Base-by-base conservation (phyloP, 257 asterid species). In the Capsicum pubescens region DNA sequence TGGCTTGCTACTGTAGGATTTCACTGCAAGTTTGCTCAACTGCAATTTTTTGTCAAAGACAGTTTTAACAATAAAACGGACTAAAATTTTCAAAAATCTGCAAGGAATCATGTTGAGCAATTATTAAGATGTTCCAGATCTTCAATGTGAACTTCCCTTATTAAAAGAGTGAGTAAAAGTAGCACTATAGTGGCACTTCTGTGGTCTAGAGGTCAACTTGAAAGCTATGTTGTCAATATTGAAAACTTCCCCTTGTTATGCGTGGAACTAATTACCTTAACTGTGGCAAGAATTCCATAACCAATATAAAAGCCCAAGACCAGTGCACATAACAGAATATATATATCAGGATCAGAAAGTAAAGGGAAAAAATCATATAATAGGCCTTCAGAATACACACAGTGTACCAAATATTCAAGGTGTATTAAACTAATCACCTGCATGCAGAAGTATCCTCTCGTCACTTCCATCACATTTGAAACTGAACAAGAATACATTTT, bases 381-480 rank as follows among this genome's bases (percentile, higher is more conserved):
- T 48, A 26, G 39, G 60, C 60, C 60, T 7, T 12, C 54, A 15
- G 54, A 48, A 10, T 46, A 74, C 80, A 72, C 80, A 48, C 12
- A 52, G 50, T 16, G 21, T 74, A 13, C 26, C 81, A 21, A 52
- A 2, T 76, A 52, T 13, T 54, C 9, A 76, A 76, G 63, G 81
- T 54, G 63, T 76, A 76, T 26, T 76, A 26, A 26, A 8, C 26
- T 26, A 76, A 56, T 86, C 64, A 95, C 98, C 97, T 93, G 98
- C 93, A 97, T 90, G 91, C 98, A 97, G 91, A 93, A 97, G 89
- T 97, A 97, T 76, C 79, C 87, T 85, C 89, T 89, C 12, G 92
- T 87, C 84, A 87, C 26, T 70, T 85, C 89, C 56, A 55, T 79
- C 57, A 83, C 90, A 56, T 88, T 84, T 66, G 96, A 36, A 32